Evolutionary conservation across 2,329 filamentous ascomycete species (phyloP), one percentile per base, ranked within the genome.

Genomic region (Stachybotrys chartarum): DNA sequence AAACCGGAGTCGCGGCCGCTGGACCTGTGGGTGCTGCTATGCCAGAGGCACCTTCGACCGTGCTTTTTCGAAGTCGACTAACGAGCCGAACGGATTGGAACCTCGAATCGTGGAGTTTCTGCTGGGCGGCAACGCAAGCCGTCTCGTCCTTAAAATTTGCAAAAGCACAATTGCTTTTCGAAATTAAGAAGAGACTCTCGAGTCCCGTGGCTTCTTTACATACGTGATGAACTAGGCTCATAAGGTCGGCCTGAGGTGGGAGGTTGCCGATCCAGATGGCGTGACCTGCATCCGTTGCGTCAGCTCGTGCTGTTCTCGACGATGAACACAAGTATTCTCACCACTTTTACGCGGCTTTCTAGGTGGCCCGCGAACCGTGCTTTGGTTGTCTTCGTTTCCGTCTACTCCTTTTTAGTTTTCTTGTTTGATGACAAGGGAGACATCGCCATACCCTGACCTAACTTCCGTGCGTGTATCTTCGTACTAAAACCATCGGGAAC

Each of bases 261-360:
- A 97, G 77, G 67, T 97, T 97, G 46, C 94, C 94, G 31, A 97
- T 90, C 93, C 94, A 97, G 18, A 97, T 85, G 1, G 93, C 93
- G 68, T 96, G 89, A 1, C 92, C 93, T 76, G 57, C 50, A 32
- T 56, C 35, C 35, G 8, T 42, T 42, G 5, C 4, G 24, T 24
- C 24, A 24, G 24, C 24, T 24, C 24, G 24, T 24, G 24, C 4
- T 24, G 24, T 24, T 24, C 24, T 24, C 24, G 24, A 24, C 24
- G 24, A 24, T 24, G 4, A 24, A 24, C 24, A 24, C 24, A 24
- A 24, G 24, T 42, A 10, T n/a, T 66, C 80, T 71, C 70, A 85
- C 83, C 83, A 65, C 79, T 86, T 67, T 86, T 83, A 57, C 79
- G 77, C 57, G 83, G 70, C 61, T 72, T 72, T 30, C 70, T 63